These are phyloP conservation scores for Arthrobotrys megalospora DNA, from an alignment of 2,329 filamentous ascomycete species.

Conservation along the genomic window DNA sequence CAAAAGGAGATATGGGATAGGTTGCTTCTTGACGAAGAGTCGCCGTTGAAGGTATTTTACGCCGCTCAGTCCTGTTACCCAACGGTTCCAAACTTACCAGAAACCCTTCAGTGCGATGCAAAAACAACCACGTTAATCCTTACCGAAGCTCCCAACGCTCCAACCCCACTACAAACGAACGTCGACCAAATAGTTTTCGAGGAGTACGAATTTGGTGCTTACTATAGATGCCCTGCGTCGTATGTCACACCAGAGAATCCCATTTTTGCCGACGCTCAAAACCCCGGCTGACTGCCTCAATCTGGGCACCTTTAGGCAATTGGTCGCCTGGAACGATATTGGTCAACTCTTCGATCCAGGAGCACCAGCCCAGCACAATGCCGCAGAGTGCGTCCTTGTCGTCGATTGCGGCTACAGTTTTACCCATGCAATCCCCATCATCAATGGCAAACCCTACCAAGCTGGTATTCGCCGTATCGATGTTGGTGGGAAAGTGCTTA, in stretches of 20 bases:
- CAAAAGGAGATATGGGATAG: slow-evolving; percentile 96
- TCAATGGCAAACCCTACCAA: slow-evolving; percentile 85
- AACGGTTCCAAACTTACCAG: neutral
- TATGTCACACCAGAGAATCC: slow-evolving; percentile 65
- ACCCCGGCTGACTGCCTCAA: neutral
- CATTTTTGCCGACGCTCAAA: neutral
- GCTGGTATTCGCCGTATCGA: slow-evolving; percentile 86
- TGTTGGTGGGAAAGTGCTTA: slow-evolving; percentile 91
- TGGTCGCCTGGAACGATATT: slow-evolving; percentile 83
- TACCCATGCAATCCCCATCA: slow-evolving; percentile 88
- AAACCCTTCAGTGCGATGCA: slow-evolving; percentile 75
- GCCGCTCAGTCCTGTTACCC: slow-evolving; percentile 62
- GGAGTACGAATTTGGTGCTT: slow-evolving; percentile 92
- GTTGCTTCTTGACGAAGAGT: slow-evolving; percentile 81
- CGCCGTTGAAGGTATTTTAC: slow-evolving; percentile 71
- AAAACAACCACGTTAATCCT: slow-evolving; percentile 86
- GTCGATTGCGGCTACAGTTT: slow-evolving; percentile 94
- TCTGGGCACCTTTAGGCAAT: slow-evolving; percentile 69
- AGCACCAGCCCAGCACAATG: slow-evolving; percentile 69
- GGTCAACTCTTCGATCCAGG: slow-evolving; percentile 75
- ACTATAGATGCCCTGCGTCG: slow-evolving; percentile 81
- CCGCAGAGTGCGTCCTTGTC: slow-evolving; percentile 86
- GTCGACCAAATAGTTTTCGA: slow-evolving; percentile 98
- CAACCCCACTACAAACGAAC: slow-evolving; percentile 85
- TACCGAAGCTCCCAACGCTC: slow-evolving; percentile 86